Evolutionary conservation across 495 filamentous ascomycete genomes (phyloP).

Genomic region (Hyphodiscus hymeniophilus): DNA sequence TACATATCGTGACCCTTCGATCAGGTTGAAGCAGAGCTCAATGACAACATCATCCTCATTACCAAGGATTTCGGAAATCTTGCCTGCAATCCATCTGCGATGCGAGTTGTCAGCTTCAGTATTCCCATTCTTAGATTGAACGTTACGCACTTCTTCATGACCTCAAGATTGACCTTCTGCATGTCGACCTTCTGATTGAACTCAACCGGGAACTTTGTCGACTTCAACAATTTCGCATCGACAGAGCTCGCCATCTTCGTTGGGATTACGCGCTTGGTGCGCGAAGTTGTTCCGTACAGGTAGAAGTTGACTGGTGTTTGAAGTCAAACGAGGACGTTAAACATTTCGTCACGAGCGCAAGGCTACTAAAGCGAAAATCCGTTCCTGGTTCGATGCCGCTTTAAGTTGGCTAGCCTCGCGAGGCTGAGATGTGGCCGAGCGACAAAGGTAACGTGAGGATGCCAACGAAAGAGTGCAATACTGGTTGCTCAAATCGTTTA

Average conservation of each 20-base stretch:
- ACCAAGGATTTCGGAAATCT: slow-evolving; percentile 77
- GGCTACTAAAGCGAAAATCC: not conserved
- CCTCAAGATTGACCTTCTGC: slow-evolving; percentile 90
- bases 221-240: slow-evolving; percentile 77
- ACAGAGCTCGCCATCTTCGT: slow-evolving; percentile 60
- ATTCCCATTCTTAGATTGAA: not conserved
- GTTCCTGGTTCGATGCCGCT: no score
- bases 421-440: no score
- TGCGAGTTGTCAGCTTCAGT: slow-evolving; percentile 79
- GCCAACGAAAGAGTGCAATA: no score
- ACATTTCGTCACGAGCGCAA: slow-evolving; percentile 10
- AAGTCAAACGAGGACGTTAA: not conserved
- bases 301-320: not conserved
- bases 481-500: no score
- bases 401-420: no score
- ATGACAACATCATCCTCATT: slow-evolving; percentile 93
- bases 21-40: slow-evolving; percentile 81
- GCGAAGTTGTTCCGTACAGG: not conserved
- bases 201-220: slow-evolving; percentile 89
- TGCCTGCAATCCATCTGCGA: slow-evolving; percentile 80
- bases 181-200: slow-evolving; percentile 96
- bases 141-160: slow-evolving; percentile 81
- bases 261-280: not conserved
- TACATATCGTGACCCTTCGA: slow-evolving; percentile 76
- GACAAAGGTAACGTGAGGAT: no score